These are phyloP conservation scores for Suillus brevipes DNA, from an alignment of 768 basidiomycete species.

Conservation along the genomic window DNA sequence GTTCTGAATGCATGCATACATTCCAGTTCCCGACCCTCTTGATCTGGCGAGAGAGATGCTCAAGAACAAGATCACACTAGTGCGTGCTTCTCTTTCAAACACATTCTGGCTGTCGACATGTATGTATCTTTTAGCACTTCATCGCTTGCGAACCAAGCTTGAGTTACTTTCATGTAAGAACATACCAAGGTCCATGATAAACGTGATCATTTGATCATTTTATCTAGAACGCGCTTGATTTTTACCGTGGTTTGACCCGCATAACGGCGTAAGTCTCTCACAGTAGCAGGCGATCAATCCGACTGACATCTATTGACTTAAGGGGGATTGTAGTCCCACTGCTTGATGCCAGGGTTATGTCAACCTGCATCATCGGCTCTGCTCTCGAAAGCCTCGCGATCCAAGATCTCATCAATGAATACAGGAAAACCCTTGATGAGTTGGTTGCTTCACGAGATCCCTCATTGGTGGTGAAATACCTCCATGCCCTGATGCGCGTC, in stretches of 20 bases:
- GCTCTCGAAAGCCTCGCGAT: conserved; percentile 3
- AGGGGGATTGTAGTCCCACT: neutral
- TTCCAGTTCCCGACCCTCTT: conserved; percentile 30
- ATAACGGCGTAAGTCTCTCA: conserved; percentile 5
- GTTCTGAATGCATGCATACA: neutral
- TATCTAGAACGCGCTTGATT: neutral
- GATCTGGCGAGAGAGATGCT: conserved; percentile 45
- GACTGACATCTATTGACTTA: neutral
- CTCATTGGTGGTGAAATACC: conserved; percentile 1
- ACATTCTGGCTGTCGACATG: neutral
- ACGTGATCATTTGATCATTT: neutral
- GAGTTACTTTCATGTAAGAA: conserved; percentile 5
- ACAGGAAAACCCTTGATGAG: neutral
- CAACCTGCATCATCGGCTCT: conserved; percentile 6
- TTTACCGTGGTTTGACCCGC: conserved; percentile 7
- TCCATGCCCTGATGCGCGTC: neutral
- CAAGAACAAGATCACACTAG: conserved; percentile 50
- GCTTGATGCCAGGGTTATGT: neutral
- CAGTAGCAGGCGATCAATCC: too few relatives aligned
- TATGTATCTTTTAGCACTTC: conserved; percentile 41
- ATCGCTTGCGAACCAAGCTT: conserved; percentile 51
- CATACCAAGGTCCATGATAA: neutral
- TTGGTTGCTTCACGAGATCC: neutral
- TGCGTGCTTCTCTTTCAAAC: conserved; percentile 26
- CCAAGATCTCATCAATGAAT: conserved; percentile 1